These are phyloP conservation scores for Coemansia umbellata DNA, from an alignment of 192 early-diverging fungal genomes.

Conservation along the genomic window DNA sequence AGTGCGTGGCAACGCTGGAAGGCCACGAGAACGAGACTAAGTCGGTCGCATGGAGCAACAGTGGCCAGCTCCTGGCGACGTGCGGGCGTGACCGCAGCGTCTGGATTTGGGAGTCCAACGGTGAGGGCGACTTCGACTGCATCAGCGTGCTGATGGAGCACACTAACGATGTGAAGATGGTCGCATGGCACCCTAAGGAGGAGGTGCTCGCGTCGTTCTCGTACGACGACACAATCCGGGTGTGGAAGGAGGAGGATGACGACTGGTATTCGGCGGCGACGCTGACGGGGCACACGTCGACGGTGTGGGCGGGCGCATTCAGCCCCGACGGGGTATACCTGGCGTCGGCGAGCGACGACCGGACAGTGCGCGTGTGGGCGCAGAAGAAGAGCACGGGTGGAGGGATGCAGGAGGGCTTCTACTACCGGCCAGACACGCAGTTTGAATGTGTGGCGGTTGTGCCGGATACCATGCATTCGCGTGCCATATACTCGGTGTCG, in stretches of 20 bases:
- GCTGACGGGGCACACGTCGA: slow-evolving; percentile 79
- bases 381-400: slow-evolving; percentile 28
- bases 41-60: slow-evolving; percentile 79
- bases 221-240: slow-evolving; percentile 92
- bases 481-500: slow-evolving; percentile 90
- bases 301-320: slow-evolving; percentile 94
- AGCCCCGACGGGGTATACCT: slow-evolving; percentile 58
- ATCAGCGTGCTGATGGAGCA: slow-evolving; percentile 93
- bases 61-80: slow-evolving; percentile 83
- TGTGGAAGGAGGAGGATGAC: slow-evolving; percentile 94
- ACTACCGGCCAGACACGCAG: slow-evolving; percentile 54
- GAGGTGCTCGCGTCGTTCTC: slow-evolving; percentile 82
- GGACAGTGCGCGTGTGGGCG: slow-evolving; percentile 78
- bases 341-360: slow-evolving; percentile 86
- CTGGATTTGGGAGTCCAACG: slow-evolving; percentile 91
- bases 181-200: slow-evolving; percentile 84
- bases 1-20: slow-evolving; percentile 90
- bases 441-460: slow-evolving; percentile 70
- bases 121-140: slow-evolving; percentile 94
- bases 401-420: slow-evolving; percentile 50
- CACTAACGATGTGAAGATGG: slow-evolving; percentile 93
- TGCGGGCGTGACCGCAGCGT: slow-evolving; percentile 96
- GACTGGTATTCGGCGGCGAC: slow-evolving; percentile 94
- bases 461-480: slow-evolving; percentile 63
- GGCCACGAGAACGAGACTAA: slow-evolving; percentile 99